phyloP scores from a whole-genome alignment of 805 yeast species.

The Wickerhamiella alocasiicola region DNA sequence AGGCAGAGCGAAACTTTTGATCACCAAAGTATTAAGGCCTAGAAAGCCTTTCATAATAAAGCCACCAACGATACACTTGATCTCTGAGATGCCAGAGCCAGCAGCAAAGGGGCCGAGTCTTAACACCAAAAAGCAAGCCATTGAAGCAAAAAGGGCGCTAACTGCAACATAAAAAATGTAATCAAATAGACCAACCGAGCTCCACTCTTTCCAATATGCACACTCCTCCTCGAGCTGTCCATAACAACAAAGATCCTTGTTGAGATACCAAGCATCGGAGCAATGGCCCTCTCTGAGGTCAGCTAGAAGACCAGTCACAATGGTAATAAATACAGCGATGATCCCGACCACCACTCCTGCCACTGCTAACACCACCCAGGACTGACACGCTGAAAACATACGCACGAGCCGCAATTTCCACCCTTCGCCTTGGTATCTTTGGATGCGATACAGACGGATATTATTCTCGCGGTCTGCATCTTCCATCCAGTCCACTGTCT shows the following conservation, averaged over 20 bases:
- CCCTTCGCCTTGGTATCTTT: constrained; percentile 12
- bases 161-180: constrained; percentile 48
- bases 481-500: constrained; percentile 46
- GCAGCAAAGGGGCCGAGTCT: constrained; percentile 79
- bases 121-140: constrained; percentile 59
- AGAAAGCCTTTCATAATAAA: constrained; percentile 69
- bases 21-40: constrained; percentile 53
- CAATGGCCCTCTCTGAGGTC: constrained; percentile 74
- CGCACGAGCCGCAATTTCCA: constrained; percentile 13
- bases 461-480: constrained; percentile 32
- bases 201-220: constrained; percentile 59
- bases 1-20: constrained; percentile 75
- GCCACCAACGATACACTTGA: constrained; percentile 88
- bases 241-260: constrained; percentile 72
- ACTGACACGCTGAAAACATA: constrained; percentile 31
- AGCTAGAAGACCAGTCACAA: constrained; percentile 78
- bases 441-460: constrained; percentile 17
- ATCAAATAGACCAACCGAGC: constrained; percentile 31
- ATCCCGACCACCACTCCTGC: constrained; percentile 72
- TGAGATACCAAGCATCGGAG: constrained; percentile 51
- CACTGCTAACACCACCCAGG: constrained; percentile 61
- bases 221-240: constrained; percentile 39
- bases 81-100: constrained; percentile 95
- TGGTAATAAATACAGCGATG: constrained; percentile 70
- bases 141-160: constrained; percentile 48